A percentile compares a stretch with the other conserved stretches of the same genome.
These are phyloP conservation scores for Aspergillus quadricinctus DNA, from an alignment of 2,329 filamentous ascomycete genomes.

Conservation along the genomic window DNA sequence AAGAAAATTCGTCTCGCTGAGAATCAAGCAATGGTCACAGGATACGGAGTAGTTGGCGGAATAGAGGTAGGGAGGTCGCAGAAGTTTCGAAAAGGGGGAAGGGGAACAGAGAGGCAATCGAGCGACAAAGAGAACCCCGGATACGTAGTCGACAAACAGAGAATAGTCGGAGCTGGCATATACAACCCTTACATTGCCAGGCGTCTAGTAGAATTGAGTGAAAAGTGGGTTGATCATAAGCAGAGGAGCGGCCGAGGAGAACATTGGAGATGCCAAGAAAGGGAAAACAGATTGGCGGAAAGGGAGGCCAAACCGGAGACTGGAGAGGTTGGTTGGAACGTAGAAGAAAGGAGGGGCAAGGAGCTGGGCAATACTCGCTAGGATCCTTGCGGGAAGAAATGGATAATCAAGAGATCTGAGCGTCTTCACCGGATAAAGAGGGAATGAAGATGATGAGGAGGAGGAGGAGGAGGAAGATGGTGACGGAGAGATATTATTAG, in stretches of 20 bases:
- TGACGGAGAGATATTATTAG: neutral
- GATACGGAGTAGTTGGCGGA: slow-evolving; percentile 6
- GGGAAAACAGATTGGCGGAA: neutral
- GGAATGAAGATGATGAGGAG: neutral
- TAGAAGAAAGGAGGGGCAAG: neutral
- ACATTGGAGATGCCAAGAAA: neutral
- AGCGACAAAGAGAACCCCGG: slow-evolving; percentile 8
- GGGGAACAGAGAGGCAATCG: slow-evolving; percentile 13
- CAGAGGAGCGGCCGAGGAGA: neutral
- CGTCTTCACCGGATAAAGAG: neutral
- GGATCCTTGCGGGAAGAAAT: neutral
- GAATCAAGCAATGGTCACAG: slow-evolving; percentile 1
- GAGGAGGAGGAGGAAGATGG: neutral
- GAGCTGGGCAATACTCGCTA: neutral
- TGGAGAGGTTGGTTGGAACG: neutral
- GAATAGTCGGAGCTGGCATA: neutral
- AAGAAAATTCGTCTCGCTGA: slow-evolving; percentile 1
- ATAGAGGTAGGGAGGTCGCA: slow-evolving; percentile 9
- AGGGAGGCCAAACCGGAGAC: neutral
- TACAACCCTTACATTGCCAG: neutral
- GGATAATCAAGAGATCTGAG: neutral
- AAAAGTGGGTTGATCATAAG: neutral
- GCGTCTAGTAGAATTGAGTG: neutral
- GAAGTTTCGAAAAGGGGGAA: slow-evolving; percentile 9
- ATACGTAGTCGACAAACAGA: neutral